Base-by-base conservation (phyloP, 441 rosid genomes). In the Syzygium malaccense region DNA sequence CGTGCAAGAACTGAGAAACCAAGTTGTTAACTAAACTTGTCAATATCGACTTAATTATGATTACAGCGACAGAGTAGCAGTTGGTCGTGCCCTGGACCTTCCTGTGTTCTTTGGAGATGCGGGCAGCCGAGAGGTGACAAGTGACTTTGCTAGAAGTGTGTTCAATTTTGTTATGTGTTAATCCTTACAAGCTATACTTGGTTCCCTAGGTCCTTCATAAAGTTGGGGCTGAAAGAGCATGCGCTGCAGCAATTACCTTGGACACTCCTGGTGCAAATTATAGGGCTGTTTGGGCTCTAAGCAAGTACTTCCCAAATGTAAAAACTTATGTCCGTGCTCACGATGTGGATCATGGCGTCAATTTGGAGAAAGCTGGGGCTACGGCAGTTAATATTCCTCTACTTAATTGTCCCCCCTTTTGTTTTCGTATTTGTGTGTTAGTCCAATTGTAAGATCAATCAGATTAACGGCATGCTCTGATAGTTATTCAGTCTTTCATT, bases 251-350 rank as follows among this genome's bases (percentile, higher is more conserved):
- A 89, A 94, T 98, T 90, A 96, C 99, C 86, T 91, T 98, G 92
- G 99, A 98, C 91, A 90, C 97, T 89, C 99, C 99, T 60, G 98
- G 99, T 92, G 99, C 99, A 90, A 98, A 98, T 90, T 98, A 96
- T 93, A 95, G 99, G 95, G 95, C 98, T 91, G 99, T 98, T 60
- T 98, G 99, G 99, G 99, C 99, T 88, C 92, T 98, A 90, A 98
- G 93, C 98, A 98, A 98, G 95, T 93, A 96, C 89, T 98, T 95
- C 90, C 99, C 99, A 54, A 97, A 98, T 26, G 98, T 96, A 90
- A 98, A 97, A 91, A 98, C 99, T 64, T 97, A 95, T 91, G 99
- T 98, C 60, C 99, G 99, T 86, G 99, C 99, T 88, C 99, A 98
- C 51, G 99, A 97, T 91, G 98, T 98, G 92, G 99, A 95, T 89